A percentile compares a stretch with the other conserved stretches of the same genome.
phyloP scores from a whole-genome alignment of 345 rosid species.

The Salix suchowensis region DNA sequence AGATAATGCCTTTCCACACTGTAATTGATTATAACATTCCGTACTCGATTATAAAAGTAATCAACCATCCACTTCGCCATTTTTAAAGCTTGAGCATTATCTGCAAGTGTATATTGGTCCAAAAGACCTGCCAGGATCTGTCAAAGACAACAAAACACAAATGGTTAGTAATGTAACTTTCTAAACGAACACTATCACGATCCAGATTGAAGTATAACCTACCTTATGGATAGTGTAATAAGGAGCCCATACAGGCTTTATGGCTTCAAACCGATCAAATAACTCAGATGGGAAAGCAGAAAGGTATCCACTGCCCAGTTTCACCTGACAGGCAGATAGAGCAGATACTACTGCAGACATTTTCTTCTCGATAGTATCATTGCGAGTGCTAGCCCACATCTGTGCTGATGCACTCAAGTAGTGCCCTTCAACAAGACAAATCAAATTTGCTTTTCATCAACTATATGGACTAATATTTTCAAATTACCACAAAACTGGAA shows the following conservation, averaged over 20 bases:
- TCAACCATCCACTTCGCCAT: constrained; percentile 84
- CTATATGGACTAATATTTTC: neutral
- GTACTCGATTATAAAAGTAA: constrained; percentile 76
- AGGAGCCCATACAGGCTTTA: constrained; percentile 92
- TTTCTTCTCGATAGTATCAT: constrained; percentile 53
- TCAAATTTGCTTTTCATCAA: neutral
- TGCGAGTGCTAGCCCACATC: constrained; percentile 95
- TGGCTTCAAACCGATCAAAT: constrained; percentile 80
- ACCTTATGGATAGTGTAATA: constrained; percentile 98
- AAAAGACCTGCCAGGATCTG: constrained; percentile 88
- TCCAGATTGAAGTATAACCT: neutral
- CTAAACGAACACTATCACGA: neutral
- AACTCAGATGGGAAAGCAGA: constrained; percentile 83
- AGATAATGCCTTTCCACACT: constrained; percentile 63
- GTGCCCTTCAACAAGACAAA: constrained; percentile 60
- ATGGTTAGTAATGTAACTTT: neutral
- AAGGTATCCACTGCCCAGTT: constrained; percentile 75
- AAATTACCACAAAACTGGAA: neutral
- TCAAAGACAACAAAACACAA: constrained; percentile 14
- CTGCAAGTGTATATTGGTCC: constrained; percentile 73
- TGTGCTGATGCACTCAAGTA: constrained; percentile 86
- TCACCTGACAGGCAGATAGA: constrained; percentile 64
- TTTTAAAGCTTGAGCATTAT: constrained; percentile 57
- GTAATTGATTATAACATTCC: constrained; percentile 55
- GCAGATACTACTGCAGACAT: constrained; percentile 72